These are phyloP conservation scores for Taxillus chinensis DNA, from an alignment of 164 flowering plant species.

Conservation along the genomic window DNA sequence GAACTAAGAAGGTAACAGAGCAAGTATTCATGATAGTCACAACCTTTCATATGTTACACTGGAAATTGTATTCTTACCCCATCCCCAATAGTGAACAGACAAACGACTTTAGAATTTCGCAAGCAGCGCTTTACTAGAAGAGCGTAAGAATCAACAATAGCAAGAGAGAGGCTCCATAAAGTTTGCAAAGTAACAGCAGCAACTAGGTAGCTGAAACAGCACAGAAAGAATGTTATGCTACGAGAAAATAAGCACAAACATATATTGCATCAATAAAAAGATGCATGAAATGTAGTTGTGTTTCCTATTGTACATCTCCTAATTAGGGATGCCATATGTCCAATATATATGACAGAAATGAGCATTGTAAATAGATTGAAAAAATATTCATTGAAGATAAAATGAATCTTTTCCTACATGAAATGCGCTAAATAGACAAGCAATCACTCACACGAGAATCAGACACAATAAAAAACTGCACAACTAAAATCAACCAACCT, in stretches of 20 bases:
- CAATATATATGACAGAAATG: neutral
- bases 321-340: too few species aligned
- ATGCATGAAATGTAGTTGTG: neutral
- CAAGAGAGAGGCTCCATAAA: slow-evolving; percentile 64
- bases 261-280: neutral
- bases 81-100: slow-evolving; percentile 58
- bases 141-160: slow-evolving; percentile 55
- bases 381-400: too few species aligned
- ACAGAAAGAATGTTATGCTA: too few species aligned
- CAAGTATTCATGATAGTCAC: too few species aligned
- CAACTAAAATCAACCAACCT: too few species aligned
- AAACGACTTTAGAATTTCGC: slow-evolving; percentile 34
- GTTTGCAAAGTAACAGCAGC: slow-evolving; percentile 62
- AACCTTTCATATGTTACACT: too few species aligned
- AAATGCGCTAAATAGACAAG: too few species aligned
- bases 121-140: slow-evolving; percentile 59
- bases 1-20: too few species aligned
- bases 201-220: slow-evolving; percentile 54
- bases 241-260: neutral
- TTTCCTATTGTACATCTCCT: neutral
- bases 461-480: too few species aligned
- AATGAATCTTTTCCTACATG: too few species aligned
- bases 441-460: too few species aligned
- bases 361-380: neutral
- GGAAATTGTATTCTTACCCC: slow-evolving; percentile 48